Percentiles rank a stretch among this genome's conserved stretches.
Conservation (phyloP, 495 filamentous ascomycete species). For the Aspergillus baeticus region DNA sequence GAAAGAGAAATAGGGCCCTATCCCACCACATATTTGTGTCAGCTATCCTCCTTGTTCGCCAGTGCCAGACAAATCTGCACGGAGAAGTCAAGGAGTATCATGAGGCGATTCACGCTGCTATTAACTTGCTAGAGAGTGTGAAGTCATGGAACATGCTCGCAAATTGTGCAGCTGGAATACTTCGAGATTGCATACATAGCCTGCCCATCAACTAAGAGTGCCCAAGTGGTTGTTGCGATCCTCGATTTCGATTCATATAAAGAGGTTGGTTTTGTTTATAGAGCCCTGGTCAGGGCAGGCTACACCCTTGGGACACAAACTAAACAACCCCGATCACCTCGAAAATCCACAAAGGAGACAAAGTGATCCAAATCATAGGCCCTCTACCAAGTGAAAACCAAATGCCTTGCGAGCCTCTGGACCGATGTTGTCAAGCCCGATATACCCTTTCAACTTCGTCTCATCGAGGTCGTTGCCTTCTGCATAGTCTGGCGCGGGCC, state of each 20-base stretch:
- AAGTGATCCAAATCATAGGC: not conserved
- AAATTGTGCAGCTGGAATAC: not conserved
- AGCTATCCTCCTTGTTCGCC: not conserved
- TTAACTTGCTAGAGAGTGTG: not conserved
- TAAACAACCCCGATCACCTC: no score
- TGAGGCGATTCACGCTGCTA: not conserved
- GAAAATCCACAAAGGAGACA: not conserved
- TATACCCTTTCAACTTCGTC: constrained; percentile 4
- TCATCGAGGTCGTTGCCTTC: constrained; percentile 6
- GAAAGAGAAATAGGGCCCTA: not conserved
- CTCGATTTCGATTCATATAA: no score
- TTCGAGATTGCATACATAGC: not conserved
- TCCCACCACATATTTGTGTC: constrained; percentile 5
- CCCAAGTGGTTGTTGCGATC: no score
- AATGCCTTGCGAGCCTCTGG: not conserved
- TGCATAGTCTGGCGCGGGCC: constrained; percentile 1
- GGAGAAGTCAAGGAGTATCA: not conserved
- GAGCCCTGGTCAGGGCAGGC: no score
- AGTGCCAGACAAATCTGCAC: not conserved
- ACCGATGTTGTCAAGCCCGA: not conserved
- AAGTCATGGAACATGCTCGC: not conserved
- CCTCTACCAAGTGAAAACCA: not conserved
- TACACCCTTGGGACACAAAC: no score
- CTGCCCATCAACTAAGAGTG: not conserved
- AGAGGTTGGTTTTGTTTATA: no score